phyloP scores from a whole-genome alignment of 371 early-diverging fungal species.

The Mortierella sp. region DNA sequence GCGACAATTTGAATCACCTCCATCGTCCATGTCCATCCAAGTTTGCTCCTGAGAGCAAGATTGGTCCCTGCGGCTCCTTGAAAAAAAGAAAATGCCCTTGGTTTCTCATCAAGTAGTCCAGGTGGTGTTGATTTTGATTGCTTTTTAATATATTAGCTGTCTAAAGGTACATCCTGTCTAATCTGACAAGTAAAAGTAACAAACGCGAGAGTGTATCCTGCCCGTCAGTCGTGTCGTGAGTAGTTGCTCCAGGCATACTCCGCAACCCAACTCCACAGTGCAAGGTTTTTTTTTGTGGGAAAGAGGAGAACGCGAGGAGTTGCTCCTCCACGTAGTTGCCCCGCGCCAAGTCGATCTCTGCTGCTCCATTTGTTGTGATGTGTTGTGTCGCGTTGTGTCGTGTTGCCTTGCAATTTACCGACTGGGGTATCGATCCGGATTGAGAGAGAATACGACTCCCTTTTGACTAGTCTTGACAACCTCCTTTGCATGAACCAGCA shows the following conservation, averaged over 20 bases:
- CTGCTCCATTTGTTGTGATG: not conserved
- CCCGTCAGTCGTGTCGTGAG: not conserved
- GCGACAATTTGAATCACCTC: too few species aligned
- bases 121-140: not conserved
- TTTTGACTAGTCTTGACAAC: conserved; percentile 40
- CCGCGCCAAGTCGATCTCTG: not conserved
- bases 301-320: not conserved
- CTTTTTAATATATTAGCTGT: not conserved
- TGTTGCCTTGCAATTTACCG: conserved; percentile 14
- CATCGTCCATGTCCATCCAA: too few species aligned
- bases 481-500: conserved; percentile 51
- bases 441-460: conserved; percentile 41
- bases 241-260: not conserved
- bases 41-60: too few species aligned
- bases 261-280: not conserved
- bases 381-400: not conserved
- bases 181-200: not conserved
- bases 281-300: too few species aligned
- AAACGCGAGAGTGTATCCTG: not conserved
- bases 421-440: conserved; percentile 56
- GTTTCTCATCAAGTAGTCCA: not conserved
- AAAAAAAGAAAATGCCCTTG: not conserved
- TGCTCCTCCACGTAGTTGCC: not conserved
- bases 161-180: too few species aligned
- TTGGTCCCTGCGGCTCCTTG: too few species aligned